Evolutionary conservation across 1,284 basidiomycete genomes (phyloP).

Genomic region (Microbotryum scabiosae): DNA sequence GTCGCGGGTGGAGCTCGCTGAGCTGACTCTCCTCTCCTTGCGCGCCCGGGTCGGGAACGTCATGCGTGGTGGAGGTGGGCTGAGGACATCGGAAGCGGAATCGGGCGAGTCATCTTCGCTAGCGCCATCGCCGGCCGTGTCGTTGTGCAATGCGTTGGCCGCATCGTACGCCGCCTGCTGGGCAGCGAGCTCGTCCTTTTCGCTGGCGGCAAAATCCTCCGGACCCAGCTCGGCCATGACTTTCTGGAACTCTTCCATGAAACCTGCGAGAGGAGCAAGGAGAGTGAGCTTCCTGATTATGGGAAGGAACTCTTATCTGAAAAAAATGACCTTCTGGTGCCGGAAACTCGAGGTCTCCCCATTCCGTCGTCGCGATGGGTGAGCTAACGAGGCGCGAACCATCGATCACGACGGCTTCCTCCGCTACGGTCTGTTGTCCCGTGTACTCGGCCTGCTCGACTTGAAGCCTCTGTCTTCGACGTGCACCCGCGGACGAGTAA

Average conservation of each 20-base stretch:
- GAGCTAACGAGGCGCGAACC: neutral
- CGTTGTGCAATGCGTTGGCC: neutral
- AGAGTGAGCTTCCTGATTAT: neutral
- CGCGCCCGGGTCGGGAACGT: too few species aligned
- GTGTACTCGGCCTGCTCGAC: neutral
- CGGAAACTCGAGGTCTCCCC: constrained; percentile 19
- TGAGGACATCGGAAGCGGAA: too few species aligned
- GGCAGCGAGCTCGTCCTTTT: constrained; percentile 8
- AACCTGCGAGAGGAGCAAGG: neutral
- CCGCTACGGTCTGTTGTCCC: neutral
- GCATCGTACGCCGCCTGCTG: constrained; percentile 10
- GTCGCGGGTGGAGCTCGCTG: neutral
- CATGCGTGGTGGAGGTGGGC: too few species aligned
- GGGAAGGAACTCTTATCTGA: too few species aligned
- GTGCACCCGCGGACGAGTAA: too few species aligned
- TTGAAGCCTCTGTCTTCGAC: too few species aligned
- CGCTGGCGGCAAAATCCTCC: constrained; percentile 10
- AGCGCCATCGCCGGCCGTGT: neutral
- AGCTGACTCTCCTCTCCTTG: too few species aligned
- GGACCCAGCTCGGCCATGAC: constrained; percentile 18
- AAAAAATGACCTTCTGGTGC: constrained; percentile 12
- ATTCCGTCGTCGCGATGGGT: constrained; percentile 8
- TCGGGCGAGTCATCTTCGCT: too few species aligned
- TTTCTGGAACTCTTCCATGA: constrained; percentile 15
- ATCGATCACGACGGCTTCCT: neutral